Percentiles rank a stretch among this genome's conserved stretches.
phyloP scores from a whole-genome alignment of 1,284 basidiomycete genomes.

The Ustilago vetiveriae region DNA sequence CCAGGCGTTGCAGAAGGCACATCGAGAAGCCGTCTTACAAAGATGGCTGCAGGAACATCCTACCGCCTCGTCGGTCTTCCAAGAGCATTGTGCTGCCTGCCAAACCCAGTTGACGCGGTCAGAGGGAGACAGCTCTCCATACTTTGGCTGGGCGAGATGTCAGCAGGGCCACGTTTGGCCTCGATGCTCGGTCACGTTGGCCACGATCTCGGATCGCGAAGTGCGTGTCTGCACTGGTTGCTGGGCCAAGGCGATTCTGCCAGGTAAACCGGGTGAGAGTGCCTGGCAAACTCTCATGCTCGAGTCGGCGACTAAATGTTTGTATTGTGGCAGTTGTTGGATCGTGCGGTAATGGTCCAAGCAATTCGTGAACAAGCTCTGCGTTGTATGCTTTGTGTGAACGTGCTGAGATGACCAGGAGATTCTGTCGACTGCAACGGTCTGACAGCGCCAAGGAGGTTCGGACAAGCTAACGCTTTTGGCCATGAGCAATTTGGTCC shows the following conservation, averaged over 20 bases:
- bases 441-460: no score
- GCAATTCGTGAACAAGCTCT: no score
- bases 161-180: constrained; percentile 40
- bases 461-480: no score
- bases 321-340: constrained; percentile 38
- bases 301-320: constrained; percentile 9
- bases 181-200: constrained; percentile 42
- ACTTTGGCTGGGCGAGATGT: constrained; percentile 36
- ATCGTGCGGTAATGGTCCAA: constrained; percentile 16
- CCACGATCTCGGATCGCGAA: constrained; percentile 27
- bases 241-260: constrained; percentile 36
- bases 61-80: not conserved
- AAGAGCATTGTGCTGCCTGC: constrained; percentile 37
- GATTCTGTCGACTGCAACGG: no score
- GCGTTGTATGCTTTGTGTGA: no score
- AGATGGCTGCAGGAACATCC: constrained; percentile 5
- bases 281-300: constrained; percentile 10
- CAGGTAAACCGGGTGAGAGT: constrained; percentile 11
- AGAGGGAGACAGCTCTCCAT: constrained; percentile 1
- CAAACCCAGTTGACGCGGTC: constrained; percentile 16
- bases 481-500: no score
- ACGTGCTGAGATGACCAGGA: no score
- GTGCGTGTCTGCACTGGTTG: constrained; percentile 35
- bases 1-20: not conserved
- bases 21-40: not conserved